A percentile compares a stretch with the other conserved stretches of the same genome.
Evolutionary conservation across 2,329 filamentous ascomycete genomes (phyloP).

Genomic region (Alternaria conjuncta): DNA sequence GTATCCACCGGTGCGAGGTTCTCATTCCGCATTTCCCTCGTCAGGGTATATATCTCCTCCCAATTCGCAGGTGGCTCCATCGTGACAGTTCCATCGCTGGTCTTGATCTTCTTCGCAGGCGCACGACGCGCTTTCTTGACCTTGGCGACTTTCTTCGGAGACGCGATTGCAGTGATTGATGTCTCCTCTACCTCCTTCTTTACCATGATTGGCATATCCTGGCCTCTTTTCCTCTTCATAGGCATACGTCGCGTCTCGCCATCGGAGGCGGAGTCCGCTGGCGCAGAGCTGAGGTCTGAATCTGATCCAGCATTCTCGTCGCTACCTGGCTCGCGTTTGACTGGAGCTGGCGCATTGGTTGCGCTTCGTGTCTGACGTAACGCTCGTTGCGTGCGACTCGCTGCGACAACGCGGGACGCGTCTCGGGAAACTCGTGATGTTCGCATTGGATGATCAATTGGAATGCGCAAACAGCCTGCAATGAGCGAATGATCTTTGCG

Average conservation of each 20-base stretch:
- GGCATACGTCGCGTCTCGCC: slow-evolving; percentile 18
- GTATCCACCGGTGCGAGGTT: slow-evolving; percentile 88
- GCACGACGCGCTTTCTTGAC: slow-evolving; percentile 47
- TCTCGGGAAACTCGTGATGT: slow-evolving; percentile 49
- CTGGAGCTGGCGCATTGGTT: slow-evolving; percentile 28
- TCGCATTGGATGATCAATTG: slow-evolving; percentile 31
- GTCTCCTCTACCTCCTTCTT: slow-evolving; percentile 40
- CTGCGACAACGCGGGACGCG: slow-evolving; percentile 40
- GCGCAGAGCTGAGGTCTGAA: slow-evolving; percentile 43
- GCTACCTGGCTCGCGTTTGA: slow-evolving; percentile 15
- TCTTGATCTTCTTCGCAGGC: slow-evolving; percentile 44
- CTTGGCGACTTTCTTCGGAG: slow-evolving; percentile 34
- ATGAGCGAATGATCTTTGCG: not conserved
- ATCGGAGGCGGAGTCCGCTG: slow-evolving; percentile 34
- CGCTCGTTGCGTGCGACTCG: slow-evolving; percentile 33
- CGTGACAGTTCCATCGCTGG: slow-evolving; percentile 47
- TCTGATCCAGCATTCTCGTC: slow-evolving; percentile 24
- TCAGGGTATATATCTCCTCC: slow-evolving; percentile 79
- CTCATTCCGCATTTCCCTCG: slow-evolving; percentile 77
- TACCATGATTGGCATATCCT: slow-evolving; percentile 38
- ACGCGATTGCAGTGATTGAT: slow-evolving; percentile 21
- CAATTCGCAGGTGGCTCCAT: slow-evolving; percentile 75
- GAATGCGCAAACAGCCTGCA: not conserved
- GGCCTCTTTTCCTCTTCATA: slow-evolving; percentile 58
- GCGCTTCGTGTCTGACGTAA: slow-evolving; percentile 42